phyloP scores from a whole-genome alignment of 371 early-diverging fungal species.

The Mortierella sp. region DNA sequence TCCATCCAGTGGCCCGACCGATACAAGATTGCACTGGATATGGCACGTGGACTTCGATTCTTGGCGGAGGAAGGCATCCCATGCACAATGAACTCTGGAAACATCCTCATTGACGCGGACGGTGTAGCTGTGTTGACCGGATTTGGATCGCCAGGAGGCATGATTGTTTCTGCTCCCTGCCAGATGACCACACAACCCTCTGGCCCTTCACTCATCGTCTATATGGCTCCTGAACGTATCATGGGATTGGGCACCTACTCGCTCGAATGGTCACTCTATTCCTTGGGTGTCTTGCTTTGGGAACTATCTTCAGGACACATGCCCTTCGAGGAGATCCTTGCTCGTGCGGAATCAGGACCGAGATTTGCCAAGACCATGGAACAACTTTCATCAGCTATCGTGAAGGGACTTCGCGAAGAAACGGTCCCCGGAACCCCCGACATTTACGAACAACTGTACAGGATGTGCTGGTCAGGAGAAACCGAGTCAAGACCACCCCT shows the following conservation, averaged over 20 bases:
- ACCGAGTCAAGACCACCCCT: slow-evolving; percentile 38
- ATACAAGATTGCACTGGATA: slow-evolving; percentile 40
- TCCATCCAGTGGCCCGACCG: slow-evolving; percentile 47
- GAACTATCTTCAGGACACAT: slow-evolving; percentile 44
- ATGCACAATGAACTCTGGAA: slow-evolving; percentile 37
- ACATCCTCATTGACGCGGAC: slow-evolving; percentile 39
- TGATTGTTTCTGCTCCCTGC: slow-evolving; percentile 43
- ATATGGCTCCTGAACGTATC: slow-evolving; percentile 45
- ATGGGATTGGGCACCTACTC: slow-evolving; percentile 9
- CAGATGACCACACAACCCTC: slow-evolving; percentile 45
- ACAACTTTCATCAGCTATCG: slow-evolving; percentile 45
- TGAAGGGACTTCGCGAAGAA: slow-evolving; percentile 48
- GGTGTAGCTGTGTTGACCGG: slow-evolving; percentile 46
- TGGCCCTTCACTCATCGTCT: slow-evolving; percentile 24
- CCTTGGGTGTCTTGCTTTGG: slow-evolving; percentile 46
- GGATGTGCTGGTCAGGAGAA: slow-evolving; percentile 51
- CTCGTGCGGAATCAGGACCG: slow-evolving; percentile 46
- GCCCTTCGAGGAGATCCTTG: slow-evolving; percentile 49
- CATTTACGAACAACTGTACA: slow-evolving; percentile 52
- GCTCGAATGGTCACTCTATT: slow-evolving; percentile 36
- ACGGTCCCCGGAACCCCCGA: slow-evolving; percentile 42
- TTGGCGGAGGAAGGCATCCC: slow-evolving; percentile 24
- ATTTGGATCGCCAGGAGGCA: slow-evolving; percentile 22
- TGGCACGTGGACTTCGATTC: slow-evolving; percentile 40
- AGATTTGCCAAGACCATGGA: slow-evolving; percentile 49